Evolutionary conservation across 2,329 filamentous ascomycete genomes (phyloP).

Genomic region (Metarhizium album): DNA sequence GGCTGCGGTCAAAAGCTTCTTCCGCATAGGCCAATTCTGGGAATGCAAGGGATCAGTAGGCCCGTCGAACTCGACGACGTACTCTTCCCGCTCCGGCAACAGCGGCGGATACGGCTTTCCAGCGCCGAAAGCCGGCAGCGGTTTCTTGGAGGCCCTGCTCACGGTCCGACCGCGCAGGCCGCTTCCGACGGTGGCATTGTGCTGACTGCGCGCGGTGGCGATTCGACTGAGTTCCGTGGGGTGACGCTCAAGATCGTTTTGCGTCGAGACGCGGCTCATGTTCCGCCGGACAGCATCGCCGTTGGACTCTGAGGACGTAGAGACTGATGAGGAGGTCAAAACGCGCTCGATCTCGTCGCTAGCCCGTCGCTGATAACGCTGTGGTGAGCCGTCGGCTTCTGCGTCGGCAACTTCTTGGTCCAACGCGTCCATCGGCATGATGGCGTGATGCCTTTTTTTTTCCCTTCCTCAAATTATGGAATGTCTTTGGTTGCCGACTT

Average conservation of each 20-base stretch:
- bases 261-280: conserved; percentile 53
- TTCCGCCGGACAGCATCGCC: conserved; percentile 27
- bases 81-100: conserved; percentile 61
- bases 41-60: conserved; percentile 74
- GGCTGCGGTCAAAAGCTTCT: conserved; percentile 60
- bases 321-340: conserved; percentile 39
- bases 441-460: conserved; percentile 2
- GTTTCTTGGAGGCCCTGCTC: conserved; percentile 40
- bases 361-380: conserved; percentile 25
- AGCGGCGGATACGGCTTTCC: conserved; percentile 66
- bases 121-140: conserved; percentile 58
- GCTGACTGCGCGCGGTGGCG: conserved; percentile 59
- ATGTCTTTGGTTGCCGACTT: neutral
- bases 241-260: conserved; percentile 57
- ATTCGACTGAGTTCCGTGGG: conserved; percentile 62
- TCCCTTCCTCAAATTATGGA: neutral
- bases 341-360: conserved; percentile 51
- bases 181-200: conserved; percentile 59
- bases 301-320: conserved; percentile 37
- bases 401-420: conserved; percentile 43
- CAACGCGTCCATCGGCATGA: conserved; percentile 37
- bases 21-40: conserved; percentile 73
- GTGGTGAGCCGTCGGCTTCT: conserved; percentile 43
- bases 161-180: conserved; percentile 23
- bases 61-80: conserved; percentile 78